Base-by-base conservation (phyloP, 768 basidiomycete genomes). In the Plicaturopsis crispa region DNA sequence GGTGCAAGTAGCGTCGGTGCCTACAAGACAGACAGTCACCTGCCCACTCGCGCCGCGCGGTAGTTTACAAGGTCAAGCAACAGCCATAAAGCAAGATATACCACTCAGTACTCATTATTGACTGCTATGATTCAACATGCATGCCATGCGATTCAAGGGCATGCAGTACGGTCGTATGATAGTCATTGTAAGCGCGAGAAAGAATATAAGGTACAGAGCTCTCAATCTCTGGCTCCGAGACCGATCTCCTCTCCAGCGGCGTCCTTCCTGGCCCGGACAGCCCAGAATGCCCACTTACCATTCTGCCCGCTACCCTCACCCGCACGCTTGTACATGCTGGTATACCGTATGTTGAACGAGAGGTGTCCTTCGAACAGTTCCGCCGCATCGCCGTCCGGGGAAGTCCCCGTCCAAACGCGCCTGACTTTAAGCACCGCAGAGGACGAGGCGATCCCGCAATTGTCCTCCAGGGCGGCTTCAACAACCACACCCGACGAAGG, bases 321-420 rank as follows among this genome's bases (percentile, higher is more conserved):
- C 20, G 52, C 60, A 35, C 61, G 57, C 13, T 48, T 47, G 38
- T 63, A 62, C 45, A 66, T 40, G 23, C 39, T 40, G 32, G 60
- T 59, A 33, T 60, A 63, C 24, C 38, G 47, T 14, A 66, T 52
- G 11, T 54, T 46, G 35, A 67, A 64, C 24, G 60, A 54, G 39
- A 67, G 52, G 36, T 47, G 61, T 1, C 65, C 66, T 43, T 62
- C 65, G n/a, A 63, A 67, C 12, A 67, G 50, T 22, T 67, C 65
- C 19, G 46, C 41, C 4, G 41, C 24, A n/a, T 42, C 30, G 4
- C 43, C 53, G 18, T 50, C 40, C 18, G 24, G 19, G 13, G 19
- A n/a, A 14, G 30, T 12, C 11, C 20, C 23, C 42, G 40, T 49
- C 60, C 65, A 66, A 20, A 56, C 47, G 6, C 57, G 57, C 33